A percentile compares a stretch with the other conserved stretches of the same genome.
Conservation (phyloP, 768 basidiomycete species). For the Plicaturopsis crispa region DNA sequence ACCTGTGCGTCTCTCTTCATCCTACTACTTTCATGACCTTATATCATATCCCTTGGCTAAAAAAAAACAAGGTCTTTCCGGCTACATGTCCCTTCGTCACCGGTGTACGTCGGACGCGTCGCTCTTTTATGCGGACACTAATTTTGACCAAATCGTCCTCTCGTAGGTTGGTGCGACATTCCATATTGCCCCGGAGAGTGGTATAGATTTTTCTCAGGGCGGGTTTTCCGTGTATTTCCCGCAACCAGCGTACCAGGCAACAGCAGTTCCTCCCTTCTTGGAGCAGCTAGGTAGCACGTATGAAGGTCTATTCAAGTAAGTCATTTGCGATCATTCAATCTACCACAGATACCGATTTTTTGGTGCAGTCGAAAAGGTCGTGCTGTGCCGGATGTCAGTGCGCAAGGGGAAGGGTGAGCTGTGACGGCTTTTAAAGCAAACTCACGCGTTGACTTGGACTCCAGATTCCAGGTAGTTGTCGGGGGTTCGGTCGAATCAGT, state of each 20-base stretch:
- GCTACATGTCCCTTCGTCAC: slow-evolving; percentile 55
- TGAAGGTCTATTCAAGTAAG: slow-evolving; percentile 47
- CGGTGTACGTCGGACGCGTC: no score
- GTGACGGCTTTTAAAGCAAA: no score
- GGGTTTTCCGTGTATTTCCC: slow-evolving; percentile 43
- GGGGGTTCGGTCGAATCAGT: slow-evolving; percentile 33
- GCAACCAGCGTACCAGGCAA: slow-evolving; percentile 43
- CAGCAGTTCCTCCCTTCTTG: slow-evolving; percentile 38
- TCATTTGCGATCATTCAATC: no score
- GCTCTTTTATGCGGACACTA: no score
- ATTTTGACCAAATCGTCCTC: no score
- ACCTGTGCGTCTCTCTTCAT: slow-evolving; percentile 34
- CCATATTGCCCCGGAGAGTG: slow-evolving; percentile 51
- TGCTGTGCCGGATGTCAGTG: slow-evolving; percentile 54
- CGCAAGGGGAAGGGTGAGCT: slow-evolving; percentile 39
- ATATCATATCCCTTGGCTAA: no score
- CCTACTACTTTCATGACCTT: neutral
- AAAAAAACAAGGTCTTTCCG: neutral
- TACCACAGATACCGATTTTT: no score
- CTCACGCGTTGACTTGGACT: no score
- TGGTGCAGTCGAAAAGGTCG: slow-evolving; percentile 41
- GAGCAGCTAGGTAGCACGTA: slow-evolving; percentile 31
- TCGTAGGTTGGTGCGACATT: slow-evolving; percentile 68
- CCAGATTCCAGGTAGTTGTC: slow-evolving; percentile 59
- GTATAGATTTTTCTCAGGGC: slow-evolving; percentile 45